Evolutionary conservation across 805 yeast genomes (phyloP), one percentile per base, ranked within the genome.

Genomic region (Diddensiella santjacobensis): DNA sequence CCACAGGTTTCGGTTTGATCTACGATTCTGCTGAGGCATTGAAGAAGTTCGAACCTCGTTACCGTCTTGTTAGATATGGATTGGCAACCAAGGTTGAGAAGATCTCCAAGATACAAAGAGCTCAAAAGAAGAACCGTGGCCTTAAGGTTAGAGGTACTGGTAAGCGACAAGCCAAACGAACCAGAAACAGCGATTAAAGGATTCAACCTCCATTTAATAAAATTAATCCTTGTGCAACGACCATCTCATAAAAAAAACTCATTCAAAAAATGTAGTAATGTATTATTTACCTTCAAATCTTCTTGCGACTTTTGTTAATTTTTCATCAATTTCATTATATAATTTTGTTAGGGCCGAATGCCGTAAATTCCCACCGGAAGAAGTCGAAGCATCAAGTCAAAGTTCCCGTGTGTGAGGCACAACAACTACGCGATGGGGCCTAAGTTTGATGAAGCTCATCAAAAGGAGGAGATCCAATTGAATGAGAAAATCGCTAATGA

Each of bases 21-120:
- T 93, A 93, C 91, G 91, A 88, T 85, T 87, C 96, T 66, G 87
- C 81, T 69, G 96, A 95, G 67, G 96, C 90, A 72, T 91, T 96
- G 72, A 87, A 90, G 85, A 90, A 83, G 77, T 91, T 93, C 75
- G 99, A 93, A 82, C 99, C 99, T 79, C 72, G 88, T 64, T 93
- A 93, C 95, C 90, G 99, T 80, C 87, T 88, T 72, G 96, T 93
- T 67, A 90, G 99, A 86, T 86, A 87, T 82, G 98, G 98, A 71
- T 82, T 90, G 72, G 97, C 96, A 71, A 79, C 79, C 66, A 89
- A 87, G 84, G 90, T 84, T 70, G 97, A 91, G 78, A 89, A 88
- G 82, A 80, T 96, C 68, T 88, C 97, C 68, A 90, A 98, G 89
- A 96, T 90, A 81, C 99, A 93, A 83, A 88, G 99, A 84, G 93